A percentile compares a stretch with the other conserved stretches of the same genome.
phyloP scores from a whole-genome alignment of 225 moss, liverwort and hornwort genomes.

The Sphagnum contortum region DNA sequence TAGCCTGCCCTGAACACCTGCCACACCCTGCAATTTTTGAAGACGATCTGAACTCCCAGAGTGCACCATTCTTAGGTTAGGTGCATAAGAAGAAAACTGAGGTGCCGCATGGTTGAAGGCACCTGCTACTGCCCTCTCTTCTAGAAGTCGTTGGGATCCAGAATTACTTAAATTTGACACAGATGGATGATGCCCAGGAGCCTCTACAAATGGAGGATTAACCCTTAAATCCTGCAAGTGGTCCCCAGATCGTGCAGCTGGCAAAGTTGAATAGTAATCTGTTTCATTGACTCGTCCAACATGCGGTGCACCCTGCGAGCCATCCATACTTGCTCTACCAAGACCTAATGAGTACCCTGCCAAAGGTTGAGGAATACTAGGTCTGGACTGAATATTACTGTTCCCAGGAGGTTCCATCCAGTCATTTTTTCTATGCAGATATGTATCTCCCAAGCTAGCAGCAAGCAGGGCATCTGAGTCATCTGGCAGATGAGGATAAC shows the following conservation, averaged over 20 bases:
- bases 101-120: constrained; percentile 33
- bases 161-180: constrained; percentile 16
- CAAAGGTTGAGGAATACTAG: constrained; percentile 24
- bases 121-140: constrained; percentile 28
- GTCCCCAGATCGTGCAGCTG: constrained; percentile 29
- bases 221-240: constrained; percentile 25
- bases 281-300: constrained; percentile 27
- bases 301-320: constrained; percentile 22
- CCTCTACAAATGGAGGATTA: constrained; percentile 20
- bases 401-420: constrained; percentile 24
- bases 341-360: constrained; percentile 22
- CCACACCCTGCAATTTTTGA: constrained; percentile 28
- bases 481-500: constrained; percentile 58
- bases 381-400: constrained; percentile 29
- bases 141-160: constrained; percentile 26
- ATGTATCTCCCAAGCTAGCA: constrained; percentile 30
- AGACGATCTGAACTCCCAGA: constrained; percentile 34
- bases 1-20: constrained; percentile 21
- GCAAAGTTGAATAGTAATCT: constrained; percentile 19
- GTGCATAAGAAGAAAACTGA: constrained; percentile 18
- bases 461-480: constrained; percentile 56
- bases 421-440: constrained; percentile 31
- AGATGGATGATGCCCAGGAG: constrained; percentile 23
- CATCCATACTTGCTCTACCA: constrained; percentile 28
- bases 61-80: constrained; percentile 32